Conservation (phyloP, 495 filamentous ascomycete species). For the Hypoxylon perforatum region DNA sequence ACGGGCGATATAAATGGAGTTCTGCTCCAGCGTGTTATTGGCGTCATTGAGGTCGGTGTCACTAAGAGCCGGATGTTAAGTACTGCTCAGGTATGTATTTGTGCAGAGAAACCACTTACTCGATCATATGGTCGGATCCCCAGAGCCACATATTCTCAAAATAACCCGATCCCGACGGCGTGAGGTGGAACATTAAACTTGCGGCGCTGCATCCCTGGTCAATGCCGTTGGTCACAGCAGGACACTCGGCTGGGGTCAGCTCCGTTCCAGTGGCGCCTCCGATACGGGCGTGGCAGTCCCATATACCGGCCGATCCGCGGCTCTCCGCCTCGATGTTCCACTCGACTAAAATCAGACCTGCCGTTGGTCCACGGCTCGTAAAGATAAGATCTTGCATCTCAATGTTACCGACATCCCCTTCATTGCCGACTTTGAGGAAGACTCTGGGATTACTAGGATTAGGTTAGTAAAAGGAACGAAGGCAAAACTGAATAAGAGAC, state of each 20-base stretch:
- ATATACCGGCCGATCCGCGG: constrained; percentile 65
- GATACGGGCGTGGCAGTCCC: constrained; percentile 77
- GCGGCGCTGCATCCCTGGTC: constrained; percentile 62
- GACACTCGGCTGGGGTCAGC: constrained; percentile 71
- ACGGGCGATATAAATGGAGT: constrained; percentile 2
- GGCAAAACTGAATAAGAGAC: not conserved
- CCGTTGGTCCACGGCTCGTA: constrained; percentile 51
- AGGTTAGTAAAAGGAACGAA: not conserved
- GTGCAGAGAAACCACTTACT: constrained; percentile 30
- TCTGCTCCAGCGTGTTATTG: constrained; percentile 16
- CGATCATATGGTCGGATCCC: constrained; percentile 72
- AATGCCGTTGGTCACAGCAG: constrained; percentile 43
- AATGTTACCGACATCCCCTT: constrained; percentile 62
- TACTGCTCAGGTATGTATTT: not conserved
- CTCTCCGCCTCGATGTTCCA: constrained; percentile 31
- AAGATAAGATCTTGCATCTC: constrained; percentile 68
- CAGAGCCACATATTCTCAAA: constrained; percentile 79
- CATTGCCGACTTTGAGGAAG: constrained; percentile 63
- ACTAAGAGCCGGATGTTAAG: constrained; percentile 1
- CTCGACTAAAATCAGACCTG: constrained; percentile 52
- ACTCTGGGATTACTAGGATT: constrained; percentile 53
- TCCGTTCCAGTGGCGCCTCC: constrained; percentile 75
- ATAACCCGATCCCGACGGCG: constrained; percentile 66
- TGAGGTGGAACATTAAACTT: constrained; percentile 73
- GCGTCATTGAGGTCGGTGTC: constrained; percentile 34